Conservation (phyloP, 176 grass and related monocot genomes). For the Hyparrhenia diplandra region DNA sequence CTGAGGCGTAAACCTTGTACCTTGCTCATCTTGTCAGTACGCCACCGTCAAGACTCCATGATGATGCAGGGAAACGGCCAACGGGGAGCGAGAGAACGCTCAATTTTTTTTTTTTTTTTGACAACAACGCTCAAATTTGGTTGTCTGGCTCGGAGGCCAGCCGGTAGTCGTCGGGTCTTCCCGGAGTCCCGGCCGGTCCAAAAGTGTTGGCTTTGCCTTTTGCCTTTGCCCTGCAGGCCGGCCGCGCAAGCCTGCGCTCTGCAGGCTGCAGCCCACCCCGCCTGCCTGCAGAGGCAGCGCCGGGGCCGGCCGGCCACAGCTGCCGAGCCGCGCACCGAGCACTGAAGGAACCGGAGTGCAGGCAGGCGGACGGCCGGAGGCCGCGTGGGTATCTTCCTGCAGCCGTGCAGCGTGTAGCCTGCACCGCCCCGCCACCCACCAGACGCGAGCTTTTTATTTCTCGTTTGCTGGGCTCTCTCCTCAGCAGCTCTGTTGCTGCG, state of each 20-base stretch:
- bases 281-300: no score
- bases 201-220: constrained; percentile 31
- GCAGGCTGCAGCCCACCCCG: no score
- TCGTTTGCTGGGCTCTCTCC: neutral
- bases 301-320: neutral
- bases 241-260: neutral
- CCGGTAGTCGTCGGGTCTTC: neutral
- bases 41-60: no score
- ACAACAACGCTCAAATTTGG: no score
- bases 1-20: no score
- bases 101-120: no score
- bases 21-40: no score
- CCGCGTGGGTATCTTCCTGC: constrained; percentile 45
- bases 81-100: no score
- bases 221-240: neutral
- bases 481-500: neutral
- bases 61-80: no score
- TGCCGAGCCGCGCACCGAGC: neutral
- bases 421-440: constrained; percentile 6
- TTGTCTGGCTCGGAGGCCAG: neutral
- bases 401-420: neutral
- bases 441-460: neutral
- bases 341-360: neutral
- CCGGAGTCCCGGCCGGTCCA: constrained; percentile 15
- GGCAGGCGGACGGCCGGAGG: neutral